These are phyloP conservation scores for Shiraia bambusicola DNA, from an alignment of 2,329 filamentous ascomycete genomes.

Conservation along the genomic window DNA sequence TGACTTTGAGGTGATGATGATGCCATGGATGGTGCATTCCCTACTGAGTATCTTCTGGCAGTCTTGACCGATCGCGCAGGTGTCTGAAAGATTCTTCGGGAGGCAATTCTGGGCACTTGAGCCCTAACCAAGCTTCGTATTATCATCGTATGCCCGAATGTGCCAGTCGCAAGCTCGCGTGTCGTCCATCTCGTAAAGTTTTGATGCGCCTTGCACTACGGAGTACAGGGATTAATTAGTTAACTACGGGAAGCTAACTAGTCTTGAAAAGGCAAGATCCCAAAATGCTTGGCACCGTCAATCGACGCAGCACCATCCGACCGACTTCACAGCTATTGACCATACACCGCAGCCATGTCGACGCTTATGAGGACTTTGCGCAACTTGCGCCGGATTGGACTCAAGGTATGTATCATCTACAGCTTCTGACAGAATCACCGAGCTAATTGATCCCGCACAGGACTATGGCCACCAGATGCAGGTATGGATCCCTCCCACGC, in stretches of 20 bases:
- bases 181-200: slow-evolving; percentile 23
- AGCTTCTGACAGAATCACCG: slow-evolving; percentile 12
- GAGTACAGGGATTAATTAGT: slow-evolving; percentile 18
- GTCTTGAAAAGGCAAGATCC: slow-evolving; percentile 5
- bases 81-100: slow-evolving; percentile 19
- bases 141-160: slow-evolving; percentile 32
- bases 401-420: slow-evolving; percentile 65
- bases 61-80: slow-evolving; percentile 17
- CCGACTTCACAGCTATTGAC: slow-evolving; percentile 13
- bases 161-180: slow-evolving; percentile 1
- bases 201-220: slow-evolving; percentile 24
- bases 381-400: slow-evolving; percentile 82
- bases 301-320: slow-evolving; percentile 23
- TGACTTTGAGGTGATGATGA: slow-evolving; percentile 48
- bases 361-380: slow-evolving; percentile 81
- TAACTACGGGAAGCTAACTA: too few species aligned
- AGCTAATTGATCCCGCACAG: slow-evolving; percentile 53
- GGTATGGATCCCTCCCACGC: slow-evolving; percentile 58
- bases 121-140: slow-evolving; percentile 32
- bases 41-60: slow-evolving; percentile 38
- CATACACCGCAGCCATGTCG: slow-evolving; percentile 69
- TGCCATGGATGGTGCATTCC: slow-evolving; percentile 30
- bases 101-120: slow-evolving; percentile 21
- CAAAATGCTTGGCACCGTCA: slow-evolving; percentile 26
- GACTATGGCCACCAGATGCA: slow-evolving; percentile 91